Evolutionary conservation across 1,284 basidiomycete genomes (phyloP).

Genomic region (Sanghuangporus baumii): DNA sequence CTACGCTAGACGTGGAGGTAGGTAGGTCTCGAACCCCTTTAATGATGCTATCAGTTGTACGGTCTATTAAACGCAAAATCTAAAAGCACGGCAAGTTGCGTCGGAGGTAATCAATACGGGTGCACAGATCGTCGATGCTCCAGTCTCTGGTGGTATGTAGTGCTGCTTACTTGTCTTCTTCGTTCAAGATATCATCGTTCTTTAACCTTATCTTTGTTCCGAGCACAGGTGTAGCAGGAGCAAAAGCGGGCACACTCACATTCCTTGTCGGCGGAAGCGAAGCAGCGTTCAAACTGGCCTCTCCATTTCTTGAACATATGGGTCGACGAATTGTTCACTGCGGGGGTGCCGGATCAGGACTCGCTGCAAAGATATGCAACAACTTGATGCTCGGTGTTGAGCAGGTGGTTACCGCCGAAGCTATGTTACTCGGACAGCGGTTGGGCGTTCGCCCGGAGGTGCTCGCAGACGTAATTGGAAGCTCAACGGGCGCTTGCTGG

Average conservation of each 20-base stretch:
- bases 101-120: conserved; percentile 47
- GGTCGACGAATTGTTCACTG: conserved; percentile 80
- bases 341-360: conserved; percentile 79
- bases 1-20: conserved; percentile 76
- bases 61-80: background rate
- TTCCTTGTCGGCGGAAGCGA: conserved; percentile 85
- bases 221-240: conserved; percentile 68
- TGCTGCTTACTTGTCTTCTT: background rate
- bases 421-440: conserved; percentile 78
- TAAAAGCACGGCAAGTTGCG: conserved; percentile 54
- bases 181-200: background rate
- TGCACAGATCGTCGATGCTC: conserved; percentile 84
- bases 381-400: conserved; percentile 76
- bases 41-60: background rate
- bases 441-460: conserved; percentile 72
- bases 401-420: conserved; percentile 76
- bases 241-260: conserved; percentile 78
- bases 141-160: conserved; percentile 78
- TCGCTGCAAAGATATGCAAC: conserved; percentile 87
- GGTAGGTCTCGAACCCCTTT: background rate
- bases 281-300: conserved; percentile 52
- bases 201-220: background rate
- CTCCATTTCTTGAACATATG: conserved; percentile 67
- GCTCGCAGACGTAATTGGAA: conserved; percentile 78
- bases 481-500: conserved; percentile 82